phyloP scores from a whole-genome alignment of 2,329 filamentous ascomycete genomes.

The Neophaeococcomyces mojaviensis region DNA sequence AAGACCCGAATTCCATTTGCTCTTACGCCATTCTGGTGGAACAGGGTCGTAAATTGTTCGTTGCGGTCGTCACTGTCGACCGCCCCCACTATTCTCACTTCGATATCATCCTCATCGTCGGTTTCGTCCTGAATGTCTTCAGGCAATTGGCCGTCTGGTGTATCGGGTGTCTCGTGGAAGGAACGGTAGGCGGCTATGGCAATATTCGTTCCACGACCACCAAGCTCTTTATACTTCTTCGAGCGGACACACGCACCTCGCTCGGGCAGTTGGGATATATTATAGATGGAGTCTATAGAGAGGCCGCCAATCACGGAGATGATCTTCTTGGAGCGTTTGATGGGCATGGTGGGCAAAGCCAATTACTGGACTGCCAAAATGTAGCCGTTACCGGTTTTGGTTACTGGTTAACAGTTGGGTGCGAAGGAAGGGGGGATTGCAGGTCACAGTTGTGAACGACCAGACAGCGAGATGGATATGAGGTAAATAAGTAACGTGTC shows the following conservation, averaged over 20 bases:
- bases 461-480: neutral
- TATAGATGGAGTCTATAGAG: neutral
- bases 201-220: constrained; percentile 9
- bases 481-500: no score
- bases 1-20: constrained; percentile 18
- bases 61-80: constrained; percentile 42
- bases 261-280: neutral
- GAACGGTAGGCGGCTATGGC: no score
- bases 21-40: constrained; percentile 40
- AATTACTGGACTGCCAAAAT: neutral
- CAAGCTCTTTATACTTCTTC: neutral
- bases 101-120: constrained; percentile 26
- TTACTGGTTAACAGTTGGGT: neutral
- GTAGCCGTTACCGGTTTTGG: neutral
- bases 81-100: constrained; percentile 44
- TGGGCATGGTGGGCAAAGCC: neutral
- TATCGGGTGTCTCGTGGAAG: no score
- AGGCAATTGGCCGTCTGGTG: no score
- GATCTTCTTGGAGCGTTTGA: neutral
- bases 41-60: constrained; percentile 31
- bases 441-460: neutral
- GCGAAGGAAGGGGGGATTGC: neutral
- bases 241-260: neutral
- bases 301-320: neutral
- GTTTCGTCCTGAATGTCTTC: neutral